phyloP scores from a whole-genome alignment of 129 eudicot species.

The Chrysanthemum lavandulifolium region DNA sequence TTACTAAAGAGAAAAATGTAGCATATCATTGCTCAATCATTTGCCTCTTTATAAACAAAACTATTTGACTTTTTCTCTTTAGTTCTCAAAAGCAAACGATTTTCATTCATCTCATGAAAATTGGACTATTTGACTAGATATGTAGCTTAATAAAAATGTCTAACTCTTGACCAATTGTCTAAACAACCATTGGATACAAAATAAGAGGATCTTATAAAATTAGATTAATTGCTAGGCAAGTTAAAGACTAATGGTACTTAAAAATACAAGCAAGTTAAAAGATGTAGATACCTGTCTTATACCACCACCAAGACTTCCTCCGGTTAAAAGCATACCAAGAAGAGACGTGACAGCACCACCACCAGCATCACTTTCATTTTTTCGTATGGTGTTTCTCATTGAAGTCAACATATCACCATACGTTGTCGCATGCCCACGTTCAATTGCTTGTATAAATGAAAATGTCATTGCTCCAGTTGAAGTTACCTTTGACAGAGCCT shows the following conservation, averaged over 20 bases:
- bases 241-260: neutral
- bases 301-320: constrained; percentile 70
- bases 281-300: constrained; percentile 57
- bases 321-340: constrained; percentile 72
- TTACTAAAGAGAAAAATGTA: too few relatives aligned
- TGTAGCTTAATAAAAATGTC: neutral
- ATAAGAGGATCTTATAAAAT: too few relatives aligned
- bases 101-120: neutral
- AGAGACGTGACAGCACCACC: constrained; percentile 67
- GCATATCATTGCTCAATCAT: too few relatives aligned
- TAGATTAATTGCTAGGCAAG: too few relatives aligned
- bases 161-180: neutral
- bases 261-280: neutral
- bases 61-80: neutral
- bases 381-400: constrained; percentile 84
- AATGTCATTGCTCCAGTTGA: constrained; percentile 97
- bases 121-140: neutral
- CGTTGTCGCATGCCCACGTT: constrained; percentile 59
- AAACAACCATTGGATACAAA: neutral
- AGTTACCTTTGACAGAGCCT: constrained; percentile 86
- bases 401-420: constrained; percentile 79
- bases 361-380: constrained; percentile 38
- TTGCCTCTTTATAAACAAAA: too few relatives aligned
- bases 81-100: neutral
- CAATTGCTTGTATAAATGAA: constrained; percentile 93